Conservation (phyloP, 2,329 filamentous ascomycete species). For the Tolypocladium nubicola region DNA sequence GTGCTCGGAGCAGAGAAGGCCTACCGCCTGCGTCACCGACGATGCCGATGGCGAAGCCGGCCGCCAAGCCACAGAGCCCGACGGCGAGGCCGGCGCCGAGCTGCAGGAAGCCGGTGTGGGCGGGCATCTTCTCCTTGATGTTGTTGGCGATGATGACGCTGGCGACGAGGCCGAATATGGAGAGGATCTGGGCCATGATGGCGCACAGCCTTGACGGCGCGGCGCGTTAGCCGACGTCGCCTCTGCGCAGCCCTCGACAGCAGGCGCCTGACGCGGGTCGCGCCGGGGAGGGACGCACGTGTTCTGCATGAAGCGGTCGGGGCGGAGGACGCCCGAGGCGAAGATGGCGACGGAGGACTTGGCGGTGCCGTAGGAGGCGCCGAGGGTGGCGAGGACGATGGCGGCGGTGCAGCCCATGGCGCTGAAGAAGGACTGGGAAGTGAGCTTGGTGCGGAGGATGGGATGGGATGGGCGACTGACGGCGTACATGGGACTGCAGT, state of each 20-base stretch:
- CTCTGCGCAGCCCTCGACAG: too few relatives aligned
- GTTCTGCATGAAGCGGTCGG: slow-evolving; percentile 31
- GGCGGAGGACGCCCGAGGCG: slow-evolving; percentile 30
- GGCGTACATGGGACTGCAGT: slow-evolving; percentile 30
- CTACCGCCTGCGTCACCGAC: slow-evolving; percentile 33
- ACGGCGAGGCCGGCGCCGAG: slow-evolving; percentile 32
- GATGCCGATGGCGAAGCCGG: slow-evolving; percentile 35
- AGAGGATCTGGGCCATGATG: slow-evolving; percentile 37
- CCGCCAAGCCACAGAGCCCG: slow-evolving; percentile 33
- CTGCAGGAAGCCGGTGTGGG: slow-evolving; percentile 32
- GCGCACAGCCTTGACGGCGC: slow-evolving; percentile 22
- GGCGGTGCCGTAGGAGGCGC: slow-evolving; percentile 33
- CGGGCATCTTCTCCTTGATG: slow-evolving; percentile 28
- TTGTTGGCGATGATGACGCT: slow-evolving; percentile 32
- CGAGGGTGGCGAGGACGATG: slow-evolving; percentile 42
- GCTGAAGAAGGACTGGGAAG: slow-evolving; percentile 27
- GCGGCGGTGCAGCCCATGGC: slow-evolving; percentile 29
- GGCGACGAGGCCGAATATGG: slow-evolving; percentile 35
- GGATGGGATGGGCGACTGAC: slow-evolving; percentile 17
- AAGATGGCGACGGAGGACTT: slow-evolving; percentile 33
- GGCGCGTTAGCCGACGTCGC: not conserved
- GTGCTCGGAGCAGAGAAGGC: slow-evolving; percentile 2
- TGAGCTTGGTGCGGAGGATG: not conserved
- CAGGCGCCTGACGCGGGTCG: too few relatives aligned
- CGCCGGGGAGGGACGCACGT: not conserved